These are phyloP conservation scores for Trametes versicolor DNA, from an alignment of 1,284 basidiomycete species.

Conservation along the genomic window DNA sequence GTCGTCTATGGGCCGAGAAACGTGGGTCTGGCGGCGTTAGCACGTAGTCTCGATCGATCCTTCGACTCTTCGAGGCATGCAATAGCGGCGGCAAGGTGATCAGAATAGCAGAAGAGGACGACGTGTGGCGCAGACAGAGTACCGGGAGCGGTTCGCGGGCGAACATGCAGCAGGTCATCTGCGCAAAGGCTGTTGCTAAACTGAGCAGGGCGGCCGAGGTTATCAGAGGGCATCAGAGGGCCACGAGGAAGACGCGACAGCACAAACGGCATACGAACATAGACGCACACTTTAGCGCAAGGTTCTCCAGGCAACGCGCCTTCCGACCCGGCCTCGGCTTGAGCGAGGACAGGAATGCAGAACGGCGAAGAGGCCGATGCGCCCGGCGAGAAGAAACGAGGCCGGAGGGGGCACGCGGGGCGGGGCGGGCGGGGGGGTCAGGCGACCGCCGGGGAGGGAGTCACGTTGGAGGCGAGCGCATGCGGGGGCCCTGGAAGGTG, in stretches of 20 bases:
- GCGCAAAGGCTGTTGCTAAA: background rate
- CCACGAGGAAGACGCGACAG: background rate
- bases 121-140: background rate
- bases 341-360: background rate
- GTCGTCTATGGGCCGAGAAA: background rate
- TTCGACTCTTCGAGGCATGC: background rate
- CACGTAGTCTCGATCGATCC: background rate
- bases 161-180: background rate
- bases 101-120: background rate
- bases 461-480: constrained; percentile 17
- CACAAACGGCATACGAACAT: background rate
- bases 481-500: constrained; percentile 4
- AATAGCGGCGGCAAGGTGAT: background rate
- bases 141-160: background rate
- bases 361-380: background rate
- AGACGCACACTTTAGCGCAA: too few relatives aligned
- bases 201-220: background rate
- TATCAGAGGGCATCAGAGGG: background rate
- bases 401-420: constrained; percentile 9
- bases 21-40: background rate
- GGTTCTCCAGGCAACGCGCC: background rate
- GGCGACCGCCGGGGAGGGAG: constrained; percentile 14
- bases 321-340: background rate
- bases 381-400: background rate
- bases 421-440: constrained; percentile 8